Evolutionary conservation across 202 grass and related monocot genomes (phyloP).

Genomic region (Zoysia matrella): DNA sequence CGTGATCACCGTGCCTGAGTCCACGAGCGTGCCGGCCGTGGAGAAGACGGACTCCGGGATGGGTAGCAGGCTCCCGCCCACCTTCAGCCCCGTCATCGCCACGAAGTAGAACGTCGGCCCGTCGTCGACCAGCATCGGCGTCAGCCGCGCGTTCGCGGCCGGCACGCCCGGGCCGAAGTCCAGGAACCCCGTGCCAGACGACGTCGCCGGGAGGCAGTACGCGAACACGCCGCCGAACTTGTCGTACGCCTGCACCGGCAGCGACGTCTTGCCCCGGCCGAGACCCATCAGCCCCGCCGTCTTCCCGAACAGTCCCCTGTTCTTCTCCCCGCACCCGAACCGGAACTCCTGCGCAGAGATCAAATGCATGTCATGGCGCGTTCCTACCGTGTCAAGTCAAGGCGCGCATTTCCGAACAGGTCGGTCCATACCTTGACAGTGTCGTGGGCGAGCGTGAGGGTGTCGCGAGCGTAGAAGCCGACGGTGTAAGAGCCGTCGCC

Average conservation of each 20-base stretch:
- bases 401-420: no score
- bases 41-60: conserved; percentile 55
- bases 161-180: conserved; percentile 44
- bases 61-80: conserved; percentile 46
- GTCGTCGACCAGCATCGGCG: conserved; percentile 57
- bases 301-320: conserved; percentile 66
- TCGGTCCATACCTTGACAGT: neutral
- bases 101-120: conserved; percentile 82
- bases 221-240: conserved; percentile 69
- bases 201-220: conserved; percentile 69
- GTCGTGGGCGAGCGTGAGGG: conserved; percentile 57
- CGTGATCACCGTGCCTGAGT: conserved; percentile 92
- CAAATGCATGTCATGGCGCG: no score
- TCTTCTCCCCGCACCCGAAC: conserved; percentile 85
- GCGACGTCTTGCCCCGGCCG: conserved; percentile 61
- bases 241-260: conserved; percentile 58
- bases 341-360: conserved; percentile 33
- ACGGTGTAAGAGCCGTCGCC: conserved; percentile 71
- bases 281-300: conserved; percentile 71
- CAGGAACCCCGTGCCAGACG: conserved; percentile 59
- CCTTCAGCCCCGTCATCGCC: conserved; percentile 56
- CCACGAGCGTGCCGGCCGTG: conserved; percentile 57
- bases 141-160: conserved; percentile 45
- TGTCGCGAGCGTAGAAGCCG: conserved; percentile 78
- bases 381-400: no score